These are phyloP conservation scores for Prinsepia uniflora DNA, from an alignment of 306 rosid genomes.

Conservation along the genomic window DNA sequence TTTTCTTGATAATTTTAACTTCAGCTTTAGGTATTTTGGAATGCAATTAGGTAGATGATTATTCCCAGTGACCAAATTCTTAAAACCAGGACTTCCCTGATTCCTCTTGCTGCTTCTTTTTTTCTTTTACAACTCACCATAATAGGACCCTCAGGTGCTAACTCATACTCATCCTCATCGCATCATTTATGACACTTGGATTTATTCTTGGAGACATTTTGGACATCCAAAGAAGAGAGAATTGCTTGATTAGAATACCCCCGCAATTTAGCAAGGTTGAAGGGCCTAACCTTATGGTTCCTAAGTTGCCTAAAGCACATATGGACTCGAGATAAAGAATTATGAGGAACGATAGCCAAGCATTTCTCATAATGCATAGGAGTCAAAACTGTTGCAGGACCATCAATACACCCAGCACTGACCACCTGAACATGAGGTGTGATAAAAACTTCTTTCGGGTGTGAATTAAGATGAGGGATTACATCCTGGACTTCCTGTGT, in stretches of 20 bases:
- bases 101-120: slow-evolving; percentile 32
- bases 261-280: slow-evolving; percentile 55
- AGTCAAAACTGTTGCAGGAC: slow-evolving; percentile 74
- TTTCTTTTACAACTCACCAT: slow-evolving; percentile 40
- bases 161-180: slow-evolving; percentile 42
- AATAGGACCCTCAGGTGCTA: slow-evolving; percentile 36
- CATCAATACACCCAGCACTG: slow-evolving; percentile 71
- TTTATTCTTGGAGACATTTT: slow-evolving; percentile 39
- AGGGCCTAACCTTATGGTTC: slow-evolving; percentile 59
- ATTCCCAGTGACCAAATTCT: slow-evolving; percentile 21
- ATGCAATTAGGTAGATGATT: slow-evolving; percentile 32
- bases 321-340: slow-evolving; percentile 47
- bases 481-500: slow-evolving; percentile 52
- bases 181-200: slow-evolving; percentile 26
- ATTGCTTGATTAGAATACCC: slow-evolving; percentile 66
- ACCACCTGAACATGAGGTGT: slow-evolving; percentile 83
- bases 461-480: slow-evolving; percentile 55
- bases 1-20: slow-evolving; percentile 50
- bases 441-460: slow-evolving; percentile 69
- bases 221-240: slow-evolving; percentile 43
- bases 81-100: slow-evolving; percentile 32
- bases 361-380: slow-evolving; percentile 69
- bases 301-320: slow-evolving; percentile 65
- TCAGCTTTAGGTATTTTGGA: slow-evolving; percentile 53
- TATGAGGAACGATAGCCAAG: slow-evolving; percentile 28